Base-by-base conservation (phyloP, 768 basidiomycete species). In the Trametes gibbosa region DNA sequence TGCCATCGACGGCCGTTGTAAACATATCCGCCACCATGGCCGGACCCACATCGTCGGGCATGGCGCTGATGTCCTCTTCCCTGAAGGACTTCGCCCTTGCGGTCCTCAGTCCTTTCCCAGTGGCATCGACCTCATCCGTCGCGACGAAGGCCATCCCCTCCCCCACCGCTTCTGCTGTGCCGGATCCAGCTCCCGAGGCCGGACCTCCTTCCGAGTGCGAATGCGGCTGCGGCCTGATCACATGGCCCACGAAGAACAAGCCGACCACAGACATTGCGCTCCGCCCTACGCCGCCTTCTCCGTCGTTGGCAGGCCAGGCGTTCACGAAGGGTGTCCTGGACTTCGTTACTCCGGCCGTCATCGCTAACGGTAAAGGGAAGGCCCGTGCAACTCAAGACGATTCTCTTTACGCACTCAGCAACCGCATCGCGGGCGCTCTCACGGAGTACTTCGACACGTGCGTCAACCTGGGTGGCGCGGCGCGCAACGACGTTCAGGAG, bases 41-140 rank as follows among this genome's bases (percentile, higher is more conserved):
- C 12, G 40, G 40, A 0, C 41, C 64, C 19, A 52, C 57, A 2
- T 42, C 65, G 10, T 53, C 60, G 21, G 52, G 34, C 3, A 46
- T 60, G 23, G 63, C 64, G 1, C 32, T 66, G 10, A 53, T 68
- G 19, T 45, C 66, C 7, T 63, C 67, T 12, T 65, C 71, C 0
- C 34, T 64, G 25, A 69, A 70, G 59, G 68, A 69, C 32, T 69
- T 75, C 6, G 75, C 71, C 0, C 69, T 71, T 3, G 73, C 75
- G 5, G 69, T 76, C 46, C 73, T 76, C 53, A 76, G 64, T 29
- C 75, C 76, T 5, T 47, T 19, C 43, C 23, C 54, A 34, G 25
- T 58, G 13, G 57, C 64, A 13, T 62, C 64, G 10, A 65, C 66
- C 2, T 62, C 66, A 1, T 58, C 59, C 19, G 61, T 63, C 12